Evolutionary conservation across 495 filamentous ascomycete genomes (phyloP).

Genomic region (Aspergillus bridgeri): DNA sequence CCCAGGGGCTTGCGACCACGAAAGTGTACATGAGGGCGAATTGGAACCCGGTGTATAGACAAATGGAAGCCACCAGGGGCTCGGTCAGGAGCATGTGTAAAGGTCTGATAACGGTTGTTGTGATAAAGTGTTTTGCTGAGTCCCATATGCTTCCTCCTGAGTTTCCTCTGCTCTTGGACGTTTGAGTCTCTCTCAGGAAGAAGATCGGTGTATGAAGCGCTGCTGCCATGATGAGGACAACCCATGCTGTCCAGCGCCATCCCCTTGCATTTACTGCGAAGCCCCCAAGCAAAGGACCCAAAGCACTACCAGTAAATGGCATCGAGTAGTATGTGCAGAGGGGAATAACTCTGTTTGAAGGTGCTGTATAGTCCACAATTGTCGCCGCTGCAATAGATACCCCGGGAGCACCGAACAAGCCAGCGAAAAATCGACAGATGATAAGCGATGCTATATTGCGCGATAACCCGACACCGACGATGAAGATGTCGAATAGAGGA

Average conservation of each 20-base stretch:
- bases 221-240: conserved; percentile 28
- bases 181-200: conserved; percentile 49
- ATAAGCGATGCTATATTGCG: conserved; percentile 53
- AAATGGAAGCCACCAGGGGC: conserved; percentile 54
- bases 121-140: conserved; percentile 16
- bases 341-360: conserved; percentile 9
- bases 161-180: conserved; percentile 32
- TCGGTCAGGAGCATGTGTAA: conserved; percentile 60
- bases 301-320: conserved; percentile 47
- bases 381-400: conserved; percentile 21
- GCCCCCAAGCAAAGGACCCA: conserved; percentile 59
- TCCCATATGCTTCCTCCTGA: conserved; percentile 9
- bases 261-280: conserved; percentile 54
- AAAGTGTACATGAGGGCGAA: conserved; percentile 44
- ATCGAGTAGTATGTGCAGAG: conserved; percentile 34
- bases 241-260: conserved; percentile 56
- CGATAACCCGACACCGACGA: conserved; percentile 56
- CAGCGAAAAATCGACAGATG: conserved; percentile 61
- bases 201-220: conserved; percentile 29
- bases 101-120: conserved; percentile 34
- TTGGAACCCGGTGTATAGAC: conserved; percentile 36
- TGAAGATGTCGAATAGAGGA: conserved; percentile 58
- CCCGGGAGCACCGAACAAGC: conserved; percentile 34
- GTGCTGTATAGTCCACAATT: conserved; percentile 19
- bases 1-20: conserved; percentile 34